Percentiles rank a stretch among this genome's conserved stretches.
Evolutionary conservation across 2,329 filamentous ascomycete species (phyloP).

Genomic region (Clathrospora elynae): DNA sequence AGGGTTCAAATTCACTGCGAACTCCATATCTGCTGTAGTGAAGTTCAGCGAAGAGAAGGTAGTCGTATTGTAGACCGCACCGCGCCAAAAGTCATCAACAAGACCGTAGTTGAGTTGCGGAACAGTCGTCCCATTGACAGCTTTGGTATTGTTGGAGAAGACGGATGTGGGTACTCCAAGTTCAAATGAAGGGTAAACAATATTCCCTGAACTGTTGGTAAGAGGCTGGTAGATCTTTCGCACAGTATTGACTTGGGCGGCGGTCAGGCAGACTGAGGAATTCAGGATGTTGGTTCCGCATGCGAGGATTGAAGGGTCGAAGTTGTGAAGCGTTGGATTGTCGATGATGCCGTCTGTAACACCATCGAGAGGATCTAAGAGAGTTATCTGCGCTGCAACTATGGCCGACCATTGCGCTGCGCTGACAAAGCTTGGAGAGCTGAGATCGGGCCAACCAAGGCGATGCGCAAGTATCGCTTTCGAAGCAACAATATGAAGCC

Average conservation of each 20-base stretch:
- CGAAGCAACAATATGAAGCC: slow-evolving; percentile 19
- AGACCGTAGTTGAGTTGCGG: slow-evolving; percentile 49
- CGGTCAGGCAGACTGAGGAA: slow-evolving; percentile 15
- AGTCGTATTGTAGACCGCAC: slow-evolving; percentile 50
- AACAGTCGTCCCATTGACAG: slow-evolving; percentile 47
- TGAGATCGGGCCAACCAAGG: slow-evolving; percentile 46
- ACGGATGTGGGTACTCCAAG: slow-evolving; percentile 52
- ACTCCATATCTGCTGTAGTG: slow-evolving; percentile 31
- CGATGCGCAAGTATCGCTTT: slow-evolving; percentile 47
- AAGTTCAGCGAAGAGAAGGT: slow-evolving; percentile 43
- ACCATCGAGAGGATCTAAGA: slow-evolving; percentile 45
- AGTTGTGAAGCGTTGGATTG: slow-evolving; percentile 22
- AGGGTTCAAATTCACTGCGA: slow-evolving; percentile 36
- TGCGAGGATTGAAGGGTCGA: slow-evolving; percentile 18
- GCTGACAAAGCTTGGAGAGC: slow-evolving; percentile 10
- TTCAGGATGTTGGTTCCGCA: slow-evolving; percentile 24
- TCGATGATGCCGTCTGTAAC: slow-evolving; percentile 38
- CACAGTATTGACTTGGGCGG: slow-evolving; percentile 39
- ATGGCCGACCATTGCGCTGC: slow-evolving; percentile 36
- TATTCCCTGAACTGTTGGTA: slow-evolving; percentile 46
- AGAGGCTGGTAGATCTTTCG: slow-evolving; percentile 49
- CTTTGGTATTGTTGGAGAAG: slow-evolving; percentile 30
- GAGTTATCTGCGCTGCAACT: slow-evolving; percentile 48
- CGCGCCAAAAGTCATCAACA: slow-evolving; percentile 34
- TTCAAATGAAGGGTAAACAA: slow-evolving; percentile 55